Conservation (phyloP, 192 early-diverging fungal genomes). For the Dissophora globulifera region DNA sequence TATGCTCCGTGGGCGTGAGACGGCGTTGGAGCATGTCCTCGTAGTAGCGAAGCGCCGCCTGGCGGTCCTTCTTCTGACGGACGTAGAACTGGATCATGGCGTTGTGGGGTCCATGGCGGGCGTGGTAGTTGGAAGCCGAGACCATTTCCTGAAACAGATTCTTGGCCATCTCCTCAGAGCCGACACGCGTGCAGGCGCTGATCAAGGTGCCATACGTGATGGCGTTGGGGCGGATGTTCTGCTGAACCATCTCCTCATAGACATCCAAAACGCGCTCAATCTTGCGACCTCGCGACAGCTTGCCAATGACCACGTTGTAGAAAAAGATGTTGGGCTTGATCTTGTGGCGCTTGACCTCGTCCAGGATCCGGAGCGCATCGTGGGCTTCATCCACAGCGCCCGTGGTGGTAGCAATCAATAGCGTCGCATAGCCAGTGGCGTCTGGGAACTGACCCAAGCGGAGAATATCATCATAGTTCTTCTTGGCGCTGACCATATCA, state of each 20-base stretch:
- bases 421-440: constrained; percentile 62
- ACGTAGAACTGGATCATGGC: constrained; percentile 73
- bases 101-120: constrained; percentile 66
- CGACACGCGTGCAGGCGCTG: constrained; percentile 56
- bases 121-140: constrained; percentile 53
- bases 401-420: constrained; percentile 60
- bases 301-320: constrained; percentile 72
- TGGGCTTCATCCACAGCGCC: constrained; percentile 63
- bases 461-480: constrained; percentile 63
- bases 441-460: constrained; percentile 57
- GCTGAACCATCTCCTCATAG: constrained; percentile 64
- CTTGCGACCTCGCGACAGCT: constrained; percentile 67
- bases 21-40: constrained; percentile 54
- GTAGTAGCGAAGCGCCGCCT: constrained; percentile 59
- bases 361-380: constrained; percentile 63
- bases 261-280: constrained; percentile 58
- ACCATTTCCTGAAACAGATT: constrained; percentile 63
- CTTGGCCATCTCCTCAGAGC: constrained; percentile 57
- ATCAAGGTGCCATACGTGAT: constrained; percentile 69
- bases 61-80: constrained; percentile 61
- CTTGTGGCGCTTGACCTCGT: constrained; percentile 64
- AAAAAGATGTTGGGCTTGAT: constrained; percentile 67
- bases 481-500: constrained; percentile 61
- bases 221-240: constrained; percentile 57
- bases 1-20: constrained; percentile 61